Base-by-base conservation (phyloP, 1,284 basidiomycete species). In the Microbotryomycetes sp. region DNA sequence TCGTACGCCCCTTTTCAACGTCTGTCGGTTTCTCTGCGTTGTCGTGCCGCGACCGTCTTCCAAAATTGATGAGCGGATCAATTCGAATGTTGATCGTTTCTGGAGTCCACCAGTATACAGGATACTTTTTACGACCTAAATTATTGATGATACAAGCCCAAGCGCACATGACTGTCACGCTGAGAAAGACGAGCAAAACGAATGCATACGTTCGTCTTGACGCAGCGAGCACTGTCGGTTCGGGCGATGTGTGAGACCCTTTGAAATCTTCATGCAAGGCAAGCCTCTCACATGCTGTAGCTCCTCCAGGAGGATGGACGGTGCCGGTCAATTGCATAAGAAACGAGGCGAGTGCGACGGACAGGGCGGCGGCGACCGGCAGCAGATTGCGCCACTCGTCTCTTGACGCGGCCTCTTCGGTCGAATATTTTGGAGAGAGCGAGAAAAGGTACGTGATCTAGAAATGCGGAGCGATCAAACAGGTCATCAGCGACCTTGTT, bases 291-390 rank as follows among this genome's bases (percentile, higher is more conserved):
- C 64, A 59, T 16, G 64, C 64, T 2, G 63, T 65, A 2, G 63
- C 63, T 6, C 63, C 63, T 2, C 63, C 64, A 5, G 64, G 64
- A 2, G 66, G 66, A 55, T 67, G 66, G 2, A 67, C 35, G 1
- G 66, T 67, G 5, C 60, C 60, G 5, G 66, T 65, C 15, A 67
- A 0, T 46, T 67, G 66, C 66, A 67, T 67, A 9, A 31, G 53
- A 5, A 59, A 18, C 3, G 58, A 21, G 3, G 58, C 41, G 1
- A 61, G 15, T 7, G 50, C 52, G 3, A 67, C 66, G 0, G 61
- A 31, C 4, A 67, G 29, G 2, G 58, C 56, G 3, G 50, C 56
- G 6, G 63, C 51, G 2, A 67, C 52, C 0, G 66, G 60, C 0
- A 56, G 52, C 6, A 67, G 27, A n/a, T 26, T 23, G 1, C 13